Evolutionary conservation across 306 rosid genomes (phyloP), one percentile per base, ranked within the genome.

Genomic region (Lupinus albus): DNA sequence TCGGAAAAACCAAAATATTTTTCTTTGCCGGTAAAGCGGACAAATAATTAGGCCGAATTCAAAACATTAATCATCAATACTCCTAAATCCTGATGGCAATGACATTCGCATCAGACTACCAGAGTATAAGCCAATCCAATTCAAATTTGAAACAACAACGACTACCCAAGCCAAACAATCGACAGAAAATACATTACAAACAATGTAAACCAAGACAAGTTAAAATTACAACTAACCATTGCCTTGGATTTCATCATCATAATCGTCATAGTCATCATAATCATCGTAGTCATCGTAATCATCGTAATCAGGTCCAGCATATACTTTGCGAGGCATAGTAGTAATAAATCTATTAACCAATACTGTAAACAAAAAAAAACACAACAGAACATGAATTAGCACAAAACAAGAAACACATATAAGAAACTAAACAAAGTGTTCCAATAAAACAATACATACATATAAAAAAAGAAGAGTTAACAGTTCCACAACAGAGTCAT

Each of bases 281-380:
- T 25, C 30, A 25, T 2, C 82, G 3, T 82, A 81, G 28, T 67
- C 84, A n/a, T 64, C 50, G n/a, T 45, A 42, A 0, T 81, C 87
- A 13, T 78, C 84, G 35, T 83, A 93, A 82, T 88, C 94, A 55
- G 86, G 66, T 57, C 90, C 90, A 7, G 81, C 73, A 61, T 67
- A 85, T 35, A 72, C 81, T 78, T 93, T 90, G n/a, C 79, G 99
- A 79, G 99, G 96, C 99, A 93, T 93, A 76, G 61, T 65, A 0
- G 30, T 25, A 25, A 4, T 25, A 25, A 25, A 2, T 4, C 30
- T 3, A 77, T 44, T 28, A 53, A 54, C 8, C 15, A 18, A 63
- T 62, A 33, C 71, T 73, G 62, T n/a, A n/a, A 14, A 4, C 7
- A 28, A 61, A 17, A 3, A 52, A 21, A 66, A 5, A 68, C 3